Conservation (phyloP, 1,139 yeast species). For the Pichia terricola region DNA sequence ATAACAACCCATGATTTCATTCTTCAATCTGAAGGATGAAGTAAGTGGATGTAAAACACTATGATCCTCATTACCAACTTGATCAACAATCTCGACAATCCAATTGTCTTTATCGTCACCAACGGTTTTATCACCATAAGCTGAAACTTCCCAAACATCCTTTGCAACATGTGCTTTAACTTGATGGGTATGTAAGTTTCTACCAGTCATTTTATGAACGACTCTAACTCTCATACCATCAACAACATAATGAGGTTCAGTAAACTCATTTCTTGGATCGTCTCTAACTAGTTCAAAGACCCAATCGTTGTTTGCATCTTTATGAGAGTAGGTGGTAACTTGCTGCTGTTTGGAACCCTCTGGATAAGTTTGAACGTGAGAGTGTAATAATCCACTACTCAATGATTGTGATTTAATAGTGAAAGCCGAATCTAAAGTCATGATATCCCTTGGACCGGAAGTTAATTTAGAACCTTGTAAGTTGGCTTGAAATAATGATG, state of each 20-base stretch:
- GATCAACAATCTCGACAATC: constrained; percentile 82
- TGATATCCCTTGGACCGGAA: constrained; percentile 82
- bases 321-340: constrained; percentile 88
- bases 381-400: constrained; percentile 87
- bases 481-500: constrained; percentile 93
- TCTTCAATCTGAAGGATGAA: constrained; percentile 70
- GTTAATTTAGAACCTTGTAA: constrained; percentile 70
- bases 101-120: constrained; percentile 94
- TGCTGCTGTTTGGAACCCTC: constrained; percentile 96
- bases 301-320: constrained; percentile 91
- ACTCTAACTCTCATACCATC: constrained; percentile 75
- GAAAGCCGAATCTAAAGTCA: constrained; percentile 65
- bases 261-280: constrained; percentile 44
- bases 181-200: constrained; percentile 85
- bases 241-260: constrained; percentile 44
- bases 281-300: constrained; percentile 65
- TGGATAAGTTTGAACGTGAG: constrained; percentile 89
- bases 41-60: constrained; percentile 75
- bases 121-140: constrained; percentile 78
- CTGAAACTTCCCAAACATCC: constrained; percentile 73
- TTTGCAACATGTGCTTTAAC: constrained; percentile 73
- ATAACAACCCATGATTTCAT: constrained; percentile 67
- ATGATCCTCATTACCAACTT: constrained; percentile 61
- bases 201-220: constrained; percentile 71
- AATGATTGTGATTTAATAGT: constrained; percentile 87